Conservation (phyloP, 163 green algal species). For the Chlamydomonas reinhardtii region DNA sequence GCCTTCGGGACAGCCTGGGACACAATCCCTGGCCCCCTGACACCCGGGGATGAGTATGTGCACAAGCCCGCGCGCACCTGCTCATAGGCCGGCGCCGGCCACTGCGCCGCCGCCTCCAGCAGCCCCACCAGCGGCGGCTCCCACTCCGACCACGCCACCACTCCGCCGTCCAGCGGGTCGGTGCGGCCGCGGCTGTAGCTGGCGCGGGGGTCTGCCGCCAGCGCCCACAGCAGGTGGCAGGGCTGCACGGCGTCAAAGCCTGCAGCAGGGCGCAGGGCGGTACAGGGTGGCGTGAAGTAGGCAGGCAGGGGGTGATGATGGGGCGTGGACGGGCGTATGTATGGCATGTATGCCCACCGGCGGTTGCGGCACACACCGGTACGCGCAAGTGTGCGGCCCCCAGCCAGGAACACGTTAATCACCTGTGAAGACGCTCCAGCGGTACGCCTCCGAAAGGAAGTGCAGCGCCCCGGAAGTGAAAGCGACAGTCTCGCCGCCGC, state of each 20-base stretch:
- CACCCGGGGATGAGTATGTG: too few relatives aligned
- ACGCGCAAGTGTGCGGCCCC: too few relatives aligned
- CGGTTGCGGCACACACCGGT: too few relatives aligned
- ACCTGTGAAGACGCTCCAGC: neutral
- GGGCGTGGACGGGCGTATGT: too few relatives aligned
- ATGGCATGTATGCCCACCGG: too few relatives aligned
- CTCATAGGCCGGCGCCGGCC: neutral
- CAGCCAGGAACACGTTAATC: too few relatives aligned
- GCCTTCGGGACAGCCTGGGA: too few relatives aligned
- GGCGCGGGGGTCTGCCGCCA: neutral
- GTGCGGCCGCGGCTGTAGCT: neutral
- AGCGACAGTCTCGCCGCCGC: too few relatives aligned
- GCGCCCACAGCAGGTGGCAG: constrained; percentile 1
- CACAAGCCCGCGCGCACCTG: too few relatives aligned
- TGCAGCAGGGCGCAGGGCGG: neutral
- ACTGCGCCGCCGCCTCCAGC: neutral
- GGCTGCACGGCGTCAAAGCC: neutral
- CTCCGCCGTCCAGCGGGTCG: neutral
- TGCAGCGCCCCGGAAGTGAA: neutral
- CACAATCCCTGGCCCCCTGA: too few relatives aligned
- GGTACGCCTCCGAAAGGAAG: neutral
- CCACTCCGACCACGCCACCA: neutral
- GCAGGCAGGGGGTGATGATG: too few relatives aligned
- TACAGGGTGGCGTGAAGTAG: too few relatives aligned
- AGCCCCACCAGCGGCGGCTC: neutral